Conservation (phyloP, 2,329 filamentous ascomycete genomes). For the Madurella mycetomatis region DNA sequence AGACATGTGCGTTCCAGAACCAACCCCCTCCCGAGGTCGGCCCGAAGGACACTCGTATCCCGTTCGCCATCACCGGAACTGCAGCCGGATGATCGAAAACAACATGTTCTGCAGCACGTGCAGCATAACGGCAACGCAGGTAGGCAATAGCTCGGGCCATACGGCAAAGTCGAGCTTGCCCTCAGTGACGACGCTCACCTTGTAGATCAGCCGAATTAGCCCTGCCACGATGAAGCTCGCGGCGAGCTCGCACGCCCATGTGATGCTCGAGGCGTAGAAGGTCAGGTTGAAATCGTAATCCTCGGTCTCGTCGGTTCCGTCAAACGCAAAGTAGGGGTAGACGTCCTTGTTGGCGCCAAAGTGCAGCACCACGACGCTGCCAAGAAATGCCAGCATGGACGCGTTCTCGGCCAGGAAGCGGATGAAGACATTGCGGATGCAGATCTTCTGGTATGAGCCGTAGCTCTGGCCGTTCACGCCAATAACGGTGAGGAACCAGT, state of each 20-base stretch:
- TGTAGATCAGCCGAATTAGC: conserved; percentile 55
- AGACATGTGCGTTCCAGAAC: no score
- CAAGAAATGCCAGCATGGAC: conserved; percentile 64
- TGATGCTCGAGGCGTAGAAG: conserved; percentile 58
- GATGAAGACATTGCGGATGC: conserved; percentile 63
- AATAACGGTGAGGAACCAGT: conserved; percentile 50
- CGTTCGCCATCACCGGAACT: conserved; percentile 41
- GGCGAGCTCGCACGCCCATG: conserved; percentile 62
- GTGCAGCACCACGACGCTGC: conserved; percentile 61
- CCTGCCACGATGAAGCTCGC: conserved; percentile 57
- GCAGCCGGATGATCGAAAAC: conserved; percentile 63
- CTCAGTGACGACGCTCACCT: conserved; percentile 59
- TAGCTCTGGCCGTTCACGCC: conserved; percentile 57
- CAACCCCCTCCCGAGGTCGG: no score
- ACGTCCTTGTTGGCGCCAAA: conserved; percentile 64
- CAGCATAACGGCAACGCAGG: conserved; percentile 60
- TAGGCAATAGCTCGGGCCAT: conserved; percentile 64
- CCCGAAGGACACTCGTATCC: background rate
- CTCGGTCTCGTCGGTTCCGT: conserved; percentile 38
- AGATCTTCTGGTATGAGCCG: conserved; percentile 60
- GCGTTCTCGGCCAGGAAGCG: conserved; percentile 63
- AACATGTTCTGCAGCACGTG: conserved; percentile 70
- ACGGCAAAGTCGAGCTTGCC: conserved; percentile 60
- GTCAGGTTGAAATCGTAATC: conserved; percentile 60
- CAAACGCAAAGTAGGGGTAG: conserved; percentile 67